Base-by-base conservation (phyloP, 306 rosid genomes). In the Astragalus glycyphyllos region DNA sequence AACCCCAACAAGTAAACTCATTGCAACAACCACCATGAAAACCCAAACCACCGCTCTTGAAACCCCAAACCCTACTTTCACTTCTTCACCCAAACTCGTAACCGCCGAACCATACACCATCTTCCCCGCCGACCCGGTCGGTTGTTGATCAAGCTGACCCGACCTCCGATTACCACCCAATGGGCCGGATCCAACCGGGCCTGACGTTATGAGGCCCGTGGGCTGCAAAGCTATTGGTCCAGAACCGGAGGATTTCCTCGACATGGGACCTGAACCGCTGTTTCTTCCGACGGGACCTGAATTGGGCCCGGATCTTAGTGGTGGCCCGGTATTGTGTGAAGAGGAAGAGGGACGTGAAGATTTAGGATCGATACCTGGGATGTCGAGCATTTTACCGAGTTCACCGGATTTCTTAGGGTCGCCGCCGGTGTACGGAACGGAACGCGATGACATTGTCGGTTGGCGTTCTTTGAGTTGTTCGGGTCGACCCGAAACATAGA, bases 341-440 rank as follows among this genome's bases (percentile, higher is more conserved):
- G 96, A 86, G 0, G 96, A 81, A n/a, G 97, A 79, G 4, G 86
- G 77, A 1, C 92, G 89, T 15, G 89, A 69, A 37, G 82, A 75
- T 67, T 88, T 89, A 0, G 58, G 26, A 48, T 84, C 90, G 0
- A 68, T 16, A 12, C 68, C 75, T 0, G 89, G 95, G 49, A 94
- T 86, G 41, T 91, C 97, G 47, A 94, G 85, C 99, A 94, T 94
- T 83, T 86, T 94, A 0, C 82, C 97, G 0, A 94, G 96, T 71
- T 94, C 99, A 0, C 97, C 99, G 34, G 99, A 94, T 69, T 94
- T 94, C 80, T 91, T 91, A 0, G 90, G 78, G 89, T 94, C 99
- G 1, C 99, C 97, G 65, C 99, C 99, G 10, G 97, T 94, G 82
- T 94, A 94, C 0, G 96, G 96, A 2, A 89, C 87, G 47, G 99